phyloP scores from a whole-genome alignment of 805 yeast species.

The Barnettozyma sp. region DNA sequence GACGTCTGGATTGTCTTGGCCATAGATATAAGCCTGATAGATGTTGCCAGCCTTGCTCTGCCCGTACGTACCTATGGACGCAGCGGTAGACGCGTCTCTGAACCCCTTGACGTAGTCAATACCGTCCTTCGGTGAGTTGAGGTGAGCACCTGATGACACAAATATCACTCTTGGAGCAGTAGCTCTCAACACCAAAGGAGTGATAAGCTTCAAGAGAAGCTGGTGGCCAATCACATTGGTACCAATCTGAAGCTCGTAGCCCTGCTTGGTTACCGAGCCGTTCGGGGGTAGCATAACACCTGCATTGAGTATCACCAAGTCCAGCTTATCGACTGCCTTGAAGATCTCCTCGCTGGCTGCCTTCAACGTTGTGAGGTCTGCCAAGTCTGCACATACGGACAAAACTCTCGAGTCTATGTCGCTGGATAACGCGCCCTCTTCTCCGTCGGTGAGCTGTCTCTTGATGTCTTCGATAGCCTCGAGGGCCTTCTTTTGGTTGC shows the following conservation, averaged over 20 bases:
- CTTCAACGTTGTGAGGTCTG: conserved; percentile 37
- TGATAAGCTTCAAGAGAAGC: conserved; percentile 34
- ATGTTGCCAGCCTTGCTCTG: conserved; percentile 39
- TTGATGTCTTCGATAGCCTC: conserved; percentile 25
- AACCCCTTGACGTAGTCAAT: conserved; percentile 30
- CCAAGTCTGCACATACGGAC: conserved; percentile 28
- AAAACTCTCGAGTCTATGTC: conserved; percentile 19
- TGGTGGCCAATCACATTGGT: conserved; percentile 42
- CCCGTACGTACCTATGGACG: conserved; percentile 23
- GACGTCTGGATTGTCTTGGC: conserved; percentile 27
- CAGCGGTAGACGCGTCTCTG: conserved; percentile 10
- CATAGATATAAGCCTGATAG: conserved; percentile 33
- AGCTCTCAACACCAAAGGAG: conserved; percentile 32
- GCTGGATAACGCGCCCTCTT: conserved; percentile 6
- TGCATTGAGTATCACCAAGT: conserved; percentile 38
- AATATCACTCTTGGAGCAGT: conserved; percentile 37
- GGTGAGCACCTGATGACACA: conserved; percentile 36
- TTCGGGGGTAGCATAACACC: conserved; percentile 37
- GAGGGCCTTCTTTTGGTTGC: conserved; percentile 29
- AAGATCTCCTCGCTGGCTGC: conserved; percentile 30
- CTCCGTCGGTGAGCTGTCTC: conserved; percentile 19
- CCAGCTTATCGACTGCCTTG: conserved; percentile 22
- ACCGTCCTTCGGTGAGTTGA: conserved; percentile 27
- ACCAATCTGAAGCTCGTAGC: conserved; percentile 40
- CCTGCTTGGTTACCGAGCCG: conserved; percentile 35